Base-by-base conservation (phyloP, 371 early-diverging fungal genomes). In the Mucor indicus region DNA sequence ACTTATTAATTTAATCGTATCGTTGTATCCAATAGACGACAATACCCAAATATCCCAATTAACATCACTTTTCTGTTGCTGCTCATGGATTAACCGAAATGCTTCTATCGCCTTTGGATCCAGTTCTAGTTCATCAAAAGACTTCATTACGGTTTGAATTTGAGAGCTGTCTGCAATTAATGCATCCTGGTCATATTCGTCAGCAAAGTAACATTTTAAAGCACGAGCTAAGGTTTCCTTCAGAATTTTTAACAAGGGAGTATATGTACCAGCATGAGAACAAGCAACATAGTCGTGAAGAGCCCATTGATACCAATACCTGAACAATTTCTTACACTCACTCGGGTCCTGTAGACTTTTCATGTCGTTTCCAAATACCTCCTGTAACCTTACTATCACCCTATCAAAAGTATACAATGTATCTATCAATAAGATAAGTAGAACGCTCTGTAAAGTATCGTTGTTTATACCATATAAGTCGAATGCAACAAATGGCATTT, bases 401-500 rank as follows among this genome's bases (percentile, higher is more conserved):
- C 44, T 46, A 17, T 65, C 60, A 48, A 68, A 61, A 10, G 44
- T 44, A 29, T 43, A 65, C 2, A 68, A 48, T 12, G 69, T 68
- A 24, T 64, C 72, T 68, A 42, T 24, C 8, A 29, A 8, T 8
- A 29, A 29, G 30, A 29, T 8, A 29, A 29, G 12, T 8, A 15
- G 35, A 21, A 4, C 9, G 9, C n/a, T 42, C n/a, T 19, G 12
- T 9, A 20, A 12, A 20, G 15, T 22, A 10, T 27, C 23, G 13
- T n/a, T 16, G 22, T 30, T 15, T 21, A 20, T 43, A 70, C 71
- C 68, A 31, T 62, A 45, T 33, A 72, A 53, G 35, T 72, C 68
- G 57, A 72, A 72, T 13, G 72, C 72, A 24, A 62, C 63, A 36
- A 60, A 55, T 3, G 72, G 68, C 72, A 72, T 72, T 12, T 13